These are phyloP conservation scores for Thielaviopsis populi DNA, from an alignment of 2,329 filamentous ascomycete genomes.

Conservation along the genomic window DNA sequence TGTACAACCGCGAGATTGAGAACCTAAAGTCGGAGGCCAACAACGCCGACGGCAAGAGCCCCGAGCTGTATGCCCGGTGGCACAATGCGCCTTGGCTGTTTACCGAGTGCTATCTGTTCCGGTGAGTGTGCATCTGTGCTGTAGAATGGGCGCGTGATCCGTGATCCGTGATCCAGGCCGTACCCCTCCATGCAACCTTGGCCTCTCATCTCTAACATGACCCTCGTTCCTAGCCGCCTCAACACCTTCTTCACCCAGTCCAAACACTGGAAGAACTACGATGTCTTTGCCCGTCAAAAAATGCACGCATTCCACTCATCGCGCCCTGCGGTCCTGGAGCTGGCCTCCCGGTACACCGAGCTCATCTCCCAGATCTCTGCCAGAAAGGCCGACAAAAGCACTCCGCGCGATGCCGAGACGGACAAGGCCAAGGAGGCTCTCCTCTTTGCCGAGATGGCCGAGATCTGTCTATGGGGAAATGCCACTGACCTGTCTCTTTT, in stretches of 20 bases:
- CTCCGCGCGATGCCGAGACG: slow-evolving; percentile 18
- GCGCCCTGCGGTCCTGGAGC: slow-evolving; percentile 67
- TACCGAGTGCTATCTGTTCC: slow-evolving; percentile 86
- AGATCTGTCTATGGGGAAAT: slow-evolving; percentile 95
- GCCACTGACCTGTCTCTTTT: slow-evolving; percentile 86
- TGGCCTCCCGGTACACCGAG: slow-evolving; percentile 63
- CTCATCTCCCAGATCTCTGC: slow-evolving; percentile 35
- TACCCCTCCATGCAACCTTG: not conserved
- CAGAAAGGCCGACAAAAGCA: slow-evolving; percentile 43
- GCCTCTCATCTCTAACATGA: not conserved
- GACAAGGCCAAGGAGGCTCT: slow-evolving; percentile 53
- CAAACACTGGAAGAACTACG: slow-evolving; percentile 74
- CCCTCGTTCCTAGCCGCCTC: slow-evolving; percentile 44
- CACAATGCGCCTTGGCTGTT: slow-evolving; percentile 78
- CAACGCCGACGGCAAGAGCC: slow-evolving; percentile 26
- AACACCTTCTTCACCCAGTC: slow-evolving; percentile 63
- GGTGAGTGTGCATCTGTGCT: slow-evolving; percentile 31
- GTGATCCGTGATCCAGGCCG: too few species aligned
- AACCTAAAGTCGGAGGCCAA: slow-evolving; percentile 36
- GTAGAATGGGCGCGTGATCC: too few species aligned
- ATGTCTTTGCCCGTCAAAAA: slow-evolving; percentile 82
- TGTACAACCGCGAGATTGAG: slow-evolving; percentile 76
- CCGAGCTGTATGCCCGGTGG: slow-evolving; percentile 44
- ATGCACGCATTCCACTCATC: slow-evolving; percentile 85
- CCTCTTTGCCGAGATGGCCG: slow-evolving; percentile 82